These are phyloP conservation scores for Candida argentea DNA, from an alignment of 805 yeast genomes.

Conservation along the genomic window DNA sequence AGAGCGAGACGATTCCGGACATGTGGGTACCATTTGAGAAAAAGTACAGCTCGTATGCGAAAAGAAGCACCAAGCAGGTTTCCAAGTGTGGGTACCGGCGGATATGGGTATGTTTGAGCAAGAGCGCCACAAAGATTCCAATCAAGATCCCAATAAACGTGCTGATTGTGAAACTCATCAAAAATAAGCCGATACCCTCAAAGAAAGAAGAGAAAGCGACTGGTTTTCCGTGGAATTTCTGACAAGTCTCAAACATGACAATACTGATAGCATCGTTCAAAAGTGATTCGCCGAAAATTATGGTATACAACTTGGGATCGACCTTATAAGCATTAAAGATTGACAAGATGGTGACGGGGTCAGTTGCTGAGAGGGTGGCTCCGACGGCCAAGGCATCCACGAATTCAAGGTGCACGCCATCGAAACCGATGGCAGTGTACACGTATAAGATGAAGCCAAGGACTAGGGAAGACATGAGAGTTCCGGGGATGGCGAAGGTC, in stretches of 20 bases:
- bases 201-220: constrained; percentile 70
- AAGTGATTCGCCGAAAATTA: constrained; percentile 92
- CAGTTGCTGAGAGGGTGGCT: constrained; percentile 96
- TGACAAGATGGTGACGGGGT: constrained; percentile 93
- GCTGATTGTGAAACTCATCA: constrained; percentile 88
- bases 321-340: constrained; percentile 96
- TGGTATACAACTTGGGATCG: constrained; percentile 94
- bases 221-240: constrained; percentile 79
- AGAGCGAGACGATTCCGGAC: constrained; percentile 94
- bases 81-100: constrained; percentile 96
- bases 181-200: constrained; percentile 87
- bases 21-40: constrained; percentile 98
- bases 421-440: constrained; percentile 89
- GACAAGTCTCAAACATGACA: constrained; percentile 98
- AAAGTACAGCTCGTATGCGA: constrained; percentile 94
- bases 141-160: constrained; percentile 80
- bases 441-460: constrained; percentile 78
- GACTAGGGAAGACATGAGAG: constrained; percentile 84
- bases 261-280: constrained; percentile 96
- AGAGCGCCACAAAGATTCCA: constrained; percentile 82
- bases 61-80: constrained; percentile 79
- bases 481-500: constrained; percentile 94
- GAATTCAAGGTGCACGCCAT: constrained; percentile 78
- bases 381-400: constrained; percentile 98
- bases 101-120: constrained; percentile 85